Base-by-base conservation (phyloP, 176 grass and related monocot species). In the Lolium perenne region DNA sequence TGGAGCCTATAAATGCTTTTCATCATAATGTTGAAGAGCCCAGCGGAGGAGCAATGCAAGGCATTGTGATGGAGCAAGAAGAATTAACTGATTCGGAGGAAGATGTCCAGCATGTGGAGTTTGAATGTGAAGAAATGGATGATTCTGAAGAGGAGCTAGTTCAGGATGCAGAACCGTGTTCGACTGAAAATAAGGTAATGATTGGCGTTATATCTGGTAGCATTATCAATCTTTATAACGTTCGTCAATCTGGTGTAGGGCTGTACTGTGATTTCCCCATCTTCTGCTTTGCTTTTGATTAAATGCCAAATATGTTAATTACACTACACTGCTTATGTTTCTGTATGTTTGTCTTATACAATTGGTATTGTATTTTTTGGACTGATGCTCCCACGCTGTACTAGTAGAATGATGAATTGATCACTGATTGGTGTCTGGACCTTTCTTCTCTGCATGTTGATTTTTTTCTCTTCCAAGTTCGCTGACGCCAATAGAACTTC, bases 61-160 rank as follows among this genome's bases (percentile, higher is more conserved):
- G 89, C 67, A 96, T 99, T 88, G 87, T 96, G 71, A 96, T 99
- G 94, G 97, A 96, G 84, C 97, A 96, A 76, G 94, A 99, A 86
- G 92, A 99, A 87, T 84, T 94, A 56, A 99, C 92, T 89, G 97
- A 96, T 80, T 99, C 97, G 0, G 94, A 99, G 66, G 97, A 99
- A 73, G 88, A 96, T 58, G 90, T 65, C 57, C 88, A 89, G 76
- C 86, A 91, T 81, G 94, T 94, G 5, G 97, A 99, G 73, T 99
- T 99, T 74, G 93, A 98, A 92, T 72, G 91, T 77, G 91, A 93
- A 84, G 91, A 95, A 88, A 95, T 95, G 90, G 92, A 87, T 67
- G 96, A 95, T 90, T 98, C 91, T 88, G 91, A 98, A 82, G 91
- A 90, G 22, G 93, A 98, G 64, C 89, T 92, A 91, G 86, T 87